Percentiles rank a stretch among this genome's conserved stretches.
Evolutionary conservation across 2,329 filamentous ascomycete species (phyloP).

Genomic region (Paradendryphiella salina): DNA sequence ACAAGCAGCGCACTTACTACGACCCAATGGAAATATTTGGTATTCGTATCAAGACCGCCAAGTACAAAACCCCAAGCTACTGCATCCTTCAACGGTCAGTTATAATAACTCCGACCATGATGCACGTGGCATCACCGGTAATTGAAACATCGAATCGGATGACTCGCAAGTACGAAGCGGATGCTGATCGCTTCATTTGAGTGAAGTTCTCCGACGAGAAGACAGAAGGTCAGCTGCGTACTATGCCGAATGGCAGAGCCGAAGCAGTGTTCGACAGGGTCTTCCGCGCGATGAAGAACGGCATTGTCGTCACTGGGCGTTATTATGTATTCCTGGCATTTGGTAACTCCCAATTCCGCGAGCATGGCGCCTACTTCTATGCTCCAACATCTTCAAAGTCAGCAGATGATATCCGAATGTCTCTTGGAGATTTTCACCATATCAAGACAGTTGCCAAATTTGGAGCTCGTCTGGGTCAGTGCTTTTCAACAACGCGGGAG

Average conservation of each 20-base stretch:
- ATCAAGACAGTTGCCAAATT: slow-evolving; percentile 88
- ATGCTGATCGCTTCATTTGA: slow-evolving; percentile 80
- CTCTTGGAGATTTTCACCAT: slow-evolving; percentile 83
- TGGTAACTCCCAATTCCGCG: slow-evolving; percentile 91
- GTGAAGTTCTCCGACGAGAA: slow-evolving; percentile 89
- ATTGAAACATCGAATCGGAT: slow-evolving; percentile 89
- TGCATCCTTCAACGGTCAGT: slow-evolving; percentile 77
- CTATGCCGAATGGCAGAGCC: slow-evolving; percentile 38
- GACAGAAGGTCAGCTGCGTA: slow-evolving; percentile 48
- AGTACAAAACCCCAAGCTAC: slow-evolving; percentile 64
- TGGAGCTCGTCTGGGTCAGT: slow-evolving; percentile 86
- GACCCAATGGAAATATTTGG: slow-evolving; percentile 75
- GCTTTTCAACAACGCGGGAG: slow-evolving; percentile 88
- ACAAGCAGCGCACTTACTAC: slow-evolving; percentile 63
- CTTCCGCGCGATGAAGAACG: slow-evolving; percentile 70
- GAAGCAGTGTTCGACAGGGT: slow-evolving; percentile 73
- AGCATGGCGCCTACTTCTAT: slow-evolving; percentile 93
- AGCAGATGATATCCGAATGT: slow-evolving; percentile 75
- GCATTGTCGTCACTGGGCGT: slow-evolving; percentile 79
- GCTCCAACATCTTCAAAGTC: slow-evolving; percentile 68
- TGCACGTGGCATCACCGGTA: slow-evolving; percentile 75
- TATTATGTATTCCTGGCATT: slow-evolving; percentile 90
- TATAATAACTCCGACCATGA: slow-evolving; percentile 79
- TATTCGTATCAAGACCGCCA: slow-evolving; percentile 36
- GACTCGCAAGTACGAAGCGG: slow-evolving; percentile 68